These are phyloP conservation scores for Zasmidium citrigriseum DNA, from an alignment of 2,329 filamentous ascomycete genomes.

Conservation along the genomic window DNA sequence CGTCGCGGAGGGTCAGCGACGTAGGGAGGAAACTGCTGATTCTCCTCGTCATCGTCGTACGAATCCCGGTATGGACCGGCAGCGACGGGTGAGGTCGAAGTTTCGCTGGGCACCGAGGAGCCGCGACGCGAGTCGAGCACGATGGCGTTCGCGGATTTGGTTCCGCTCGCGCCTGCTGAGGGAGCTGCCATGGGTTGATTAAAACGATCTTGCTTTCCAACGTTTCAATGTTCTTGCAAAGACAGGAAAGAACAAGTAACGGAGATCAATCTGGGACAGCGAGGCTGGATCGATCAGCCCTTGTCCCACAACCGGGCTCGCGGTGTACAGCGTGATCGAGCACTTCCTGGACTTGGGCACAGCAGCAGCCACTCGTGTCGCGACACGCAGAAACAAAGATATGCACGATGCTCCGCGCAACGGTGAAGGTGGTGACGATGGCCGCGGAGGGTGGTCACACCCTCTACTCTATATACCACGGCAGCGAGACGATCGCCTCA, in stretches of 20 bases:
- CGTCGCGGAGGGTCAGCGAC: neutral
- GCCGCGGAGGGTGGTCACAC: neutral
- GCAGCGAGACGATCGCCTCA: neutral
- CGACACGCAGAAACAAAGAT: neutral
- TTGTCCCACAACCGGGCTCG: too few relatives aligned
- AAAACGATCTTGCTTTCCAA: neutral
- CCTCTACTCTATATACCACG: neutral
- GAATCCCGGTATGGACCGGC: slow-evolving; percentile 1
- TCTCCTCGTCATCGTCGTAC: slow-evolving; percentile 7
- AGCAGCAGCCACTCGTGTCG: too few relatives aligned
- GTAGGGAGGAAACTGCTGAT: neutral
- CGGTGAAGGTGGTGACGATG: too few relatives aligned
- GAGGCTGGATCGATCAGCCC: too few relatives aligned
- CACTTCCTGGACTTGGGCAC: too few relatives aligned
- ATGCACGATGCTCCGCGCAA: too few relatives aligned
- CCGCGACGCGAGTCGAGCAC: slow-evolving; percentile 3
- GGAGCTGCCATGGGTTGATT: neutral
- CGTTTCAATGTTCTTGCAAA: too few relatives aligned
- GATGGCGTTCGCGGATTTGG: slow-evolving; percentile 4
- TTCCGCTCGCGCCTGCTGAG: slow-evolving; percentile 4
- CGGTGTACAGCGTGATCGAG: too few relatives aligned
- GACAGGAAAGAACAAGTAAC: too few relatives aligned
- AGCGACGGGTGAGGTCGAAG: slow-evolving; percentile 8
- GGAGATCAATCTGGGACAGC: too few relatives aligned
- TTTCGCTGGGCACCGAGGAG: neutral